Conservation (phyloP, 139 green algal species). For the Coelastrella sp. region DNA sequence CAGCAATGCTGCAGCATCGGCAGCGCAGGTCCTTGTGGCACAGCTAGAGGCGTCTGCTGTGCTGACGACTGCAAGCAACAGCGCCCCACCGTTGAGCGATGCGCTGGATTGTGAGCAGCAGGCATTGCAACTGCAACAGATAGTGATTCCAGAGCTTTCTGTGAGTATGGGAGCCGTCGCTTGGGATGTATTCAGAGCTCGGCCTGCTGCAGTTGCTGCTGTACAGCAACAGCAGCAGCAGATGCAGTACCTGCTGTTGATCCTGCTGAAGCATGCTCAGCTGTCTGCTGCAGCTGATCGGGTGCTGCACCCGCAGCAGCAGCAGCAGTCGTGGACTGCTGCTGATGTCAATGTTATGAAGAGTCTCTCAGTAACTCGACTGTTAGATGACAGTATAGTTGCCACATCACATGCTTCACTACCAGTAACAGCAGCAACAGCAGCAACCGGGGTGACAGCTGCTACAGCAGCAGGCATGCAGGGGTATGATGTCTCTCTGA, state of each 20-base stretch:
- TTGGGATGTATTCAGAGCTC: background rate
- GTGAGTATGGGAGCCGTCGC: background rate
- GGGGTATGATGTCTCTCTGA: background rate
- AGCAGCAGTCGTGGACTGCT: background rate
- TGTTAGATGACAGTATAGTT: background rate
- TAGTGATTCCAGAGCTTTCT: background rate
- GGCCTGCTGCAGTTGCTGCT: slow-evolving; percentile 1
- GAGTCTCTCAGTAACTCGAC: background rate
- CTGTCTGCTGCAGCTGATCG: background rate
- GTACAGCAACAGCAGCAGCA: slow-evolving; percentile 9
- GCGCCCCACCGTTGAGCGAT: background rate
- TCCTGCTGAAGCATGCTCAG: background rate
- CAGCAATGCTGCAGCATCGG: background rate
- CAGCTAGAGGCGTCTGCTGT: background rate
- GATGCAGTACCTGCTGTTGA: background rate
- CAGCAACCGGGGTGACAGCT: background rate
- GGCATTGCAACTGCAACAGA: background rate
- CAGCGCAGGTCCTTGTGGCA: background rate
- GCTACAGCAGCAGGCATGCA: background rate
- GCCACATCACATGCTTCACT: background rate
- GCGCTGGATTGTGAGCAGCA: background rate
- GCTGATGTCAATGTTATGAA: background rate
- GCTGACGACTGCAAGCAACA: background rate
- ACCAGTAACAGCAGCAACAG: background rate
- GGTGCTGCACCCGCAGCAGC: background rate